Base-by-base conservation (phyloP, 139 green algal genomes). In the Pseudopediastrum boryanum region DNA sequence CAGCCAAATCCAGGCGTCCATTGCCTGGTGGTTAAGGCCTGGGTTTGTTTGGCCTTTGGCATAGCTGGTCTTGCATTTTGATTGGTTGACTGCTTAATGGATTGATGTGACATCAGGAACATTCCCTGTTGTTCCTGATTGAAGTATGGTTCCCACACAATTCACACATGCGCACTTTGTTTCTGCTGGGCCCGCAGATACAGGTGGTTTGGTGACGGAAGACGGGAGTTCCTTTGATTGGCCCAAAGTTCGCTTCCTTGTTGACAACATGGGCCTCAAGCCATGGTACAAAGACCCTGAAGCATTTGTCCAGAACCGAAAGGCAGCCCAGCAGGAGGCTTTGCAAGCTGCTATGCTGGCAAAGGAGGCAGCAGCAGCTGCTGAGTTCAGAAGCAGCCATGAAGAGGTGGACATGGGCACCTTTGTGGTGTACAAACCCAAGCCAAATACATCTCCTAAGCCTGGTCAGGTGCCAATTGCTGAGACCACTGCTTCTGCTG, bases 211-310 rank as follows among this genome's bases (percentile, higher is more conserved):
- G 3, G 54, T 75, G 1, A 38, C 50, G 46, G 36, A 59, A 0
- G 27, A 69, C 19, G 62, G 76, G 35, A 38, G 61, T 12, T 2
- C 50, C 0, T 54, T 68, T 33, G 19, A 35, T 10, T 82, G 76
- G 76, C 42, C 46, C 4, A 76, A 76, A 29, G 10, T 82, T 4
- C 51, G 65, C 38, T 70, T 43, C 50, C 31, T 82, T 35, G 42
- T 16, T 2, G 5, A 54, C 3, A 2, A 70, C 27, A 62, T 71
- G 21, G 65, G 76, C 9, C 65, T 82, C 27, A 23, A 61, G 1
- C 76, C 76, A 16, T 82, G 76, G 76, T 82, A 62, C 33, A 50
- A 41, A 1, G 67, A 74, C 61, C 61, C 74, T 8, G 23, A 12
- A 10, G 46, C 62, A 1, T 81, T 66, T 10, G 23, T 66, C 2